Conservation (phyloP, 169 alveolate genomes). For the Eimeria acervulina region DNA sequence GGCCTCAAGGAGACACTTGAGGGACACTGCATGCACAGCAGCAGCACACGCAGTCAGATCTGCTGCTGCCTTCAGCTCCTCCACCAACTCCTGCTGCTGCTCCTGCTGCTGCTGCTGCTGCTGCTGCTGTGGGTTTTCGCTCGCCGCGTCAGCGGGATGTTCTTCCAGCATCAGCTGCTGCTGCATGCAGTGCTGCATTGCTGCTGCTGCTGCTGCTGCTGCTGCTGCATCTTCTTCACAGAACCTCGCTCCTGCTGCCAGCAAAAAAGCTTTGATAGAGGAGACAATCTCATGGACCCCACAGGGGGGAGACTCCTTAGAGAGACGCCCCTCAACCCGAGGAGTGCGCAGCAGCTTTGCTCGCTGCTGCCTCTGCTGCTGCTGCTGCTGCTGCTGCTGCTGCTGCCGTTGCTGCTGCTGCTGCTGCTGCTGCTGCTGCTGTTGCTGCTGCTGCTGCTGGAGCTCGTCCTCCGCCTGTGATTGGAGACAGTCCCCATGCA, state of each 20-base stretch:
- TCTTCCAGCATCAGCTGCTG: background rate
- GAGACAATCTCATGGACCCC: background rate
- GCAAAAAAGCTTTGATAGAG: background rate
- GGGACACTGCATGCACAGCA: constrained; percentile 65
- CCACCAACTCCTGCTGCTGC: background rate
- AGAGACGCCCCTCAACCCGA: background rate
- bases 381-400: constrained; percentile 65
- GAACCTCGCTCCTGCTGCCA: constrained; percentile 9
- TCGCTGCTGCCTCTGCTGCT: constrained; percentile 14
- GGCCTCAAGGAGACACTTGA: constrained; percentile 28
- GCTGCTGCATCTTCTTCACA: constrained; percentile 11
- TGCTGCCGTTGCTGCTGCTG: constrained; percentile 56
- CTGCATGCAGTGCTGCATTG: background rate
- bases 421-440: background rate
- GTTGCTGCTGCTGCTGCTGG: constrained; percentile 11
- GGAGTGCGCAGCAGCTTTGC: background rate
- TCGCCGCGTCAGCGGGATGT: too few relatives aligned
- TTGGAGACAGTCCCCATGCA: background rate
- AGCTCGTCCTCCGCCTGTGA: background rate
- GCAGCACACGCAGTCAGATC: constrained; percentile 52
- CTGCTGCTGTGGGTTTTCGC: background rate
- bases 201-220: constrained; percentile 50
- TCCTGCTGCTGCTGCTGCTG: background rate
- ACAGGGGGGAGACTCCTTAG: too few relatives aligned
- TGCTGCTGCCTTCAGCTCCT: background rate